Percentiles rank a stretch among this genome's conserved stretches.
These are phyloP conservation scores for Boletus tylopilopsis DNA, from an alignment of 768 basidiomycete genomes.

Conservation along the genomic window DNA sequence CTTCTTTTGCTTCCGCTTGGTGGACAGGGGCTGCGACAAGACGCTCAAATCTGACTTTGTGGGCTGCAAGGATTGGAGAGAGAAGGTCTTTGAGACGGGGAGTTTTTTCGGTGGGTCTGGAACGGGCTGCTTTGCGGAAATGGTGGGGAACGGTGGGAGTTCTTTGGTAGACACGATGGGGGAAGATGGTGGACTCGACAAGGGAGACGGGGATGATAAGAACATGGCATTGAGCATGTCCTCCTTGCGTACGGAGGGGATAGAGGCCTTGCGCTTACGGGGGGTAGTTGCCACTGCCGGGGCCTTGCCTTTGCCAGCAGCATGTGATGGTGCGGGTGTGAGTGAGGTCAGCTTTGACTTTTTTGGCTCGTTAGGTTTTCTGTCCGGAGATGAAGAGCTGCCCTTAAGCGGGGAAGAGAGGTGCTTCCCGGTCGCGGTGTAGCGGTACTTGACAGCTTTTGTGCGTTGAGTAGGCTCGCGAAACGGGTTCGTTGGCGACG, in stretches of 20 bases:
- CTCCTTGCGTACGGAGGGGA: conserved; percentile 5
- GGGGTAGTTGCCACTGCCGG: conserved; percentile 14
- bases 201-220: conserved; percentile 21
- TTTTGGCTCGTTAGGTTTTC: conserved; percentile 11
- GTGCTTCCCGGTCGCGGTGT: conserved; percentile 31
- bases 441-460: conserved; percentile 31
- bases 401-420: conserved; percentile 32
- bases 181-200: conserved; percentile 23
- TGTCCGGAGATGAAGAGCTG: conserved; percentile 30
- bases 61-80: conserved; percentile 6
- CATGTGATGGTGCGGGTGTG: conserved; percentile 15
- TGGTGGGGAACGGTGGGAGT: conserved; percentile 18
- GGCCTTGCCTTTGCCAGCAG: conserved; percentile 6
- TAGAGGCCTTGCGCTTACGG: conserved; percentile 29
- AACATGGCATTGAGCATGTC: conserved; percentile 8
- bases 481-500: conserved; percentile 20
- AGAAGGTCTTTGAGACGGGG: conserved; percentile 9
- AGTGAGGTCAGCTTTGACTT: background rate
- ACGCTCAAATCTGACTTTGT: conserved; percentile 10
- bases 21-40: conserved; percentile 20
- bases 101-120: conserved; percentile 5
- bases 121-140: background rate
- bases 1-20: conserved; percentile 20
- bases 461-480: conserved; percentile 21
- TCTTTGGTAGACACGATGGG: conserved; percentile 12